These are phyloP conservation scores for Penicillium argentinense DNA, from an alignment of 495 filamentous ascomycete genomes.

Conservation along the genomic window DNA sequence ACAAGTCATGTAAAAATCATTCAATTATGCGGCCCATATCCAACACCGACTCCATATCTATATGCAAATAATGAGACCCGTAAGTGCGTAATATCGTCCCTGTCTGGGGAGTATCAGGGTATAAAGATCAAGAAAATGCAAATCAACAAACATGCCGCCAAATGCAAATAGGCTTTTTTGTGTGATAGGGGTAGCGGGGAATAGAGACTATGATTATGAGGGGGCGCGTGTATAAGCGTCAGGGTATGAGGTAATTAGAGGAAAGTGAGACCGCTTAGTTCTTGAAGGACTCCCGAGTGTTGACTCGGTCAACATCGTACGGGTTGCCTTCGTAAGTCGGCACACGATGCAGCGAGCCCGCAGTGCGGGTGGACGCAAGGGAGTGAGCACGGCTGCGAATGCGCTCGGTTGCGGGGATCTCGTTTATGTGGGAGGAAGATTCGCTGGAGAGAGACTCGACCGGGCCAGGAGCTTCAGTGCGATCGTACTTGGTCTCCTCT, in stretches of 20 bases:
- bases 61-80: slow-evolving; percentile 15
- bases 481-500: slow-evolving; percentile 33
- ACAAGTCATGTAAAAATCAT: background rate
- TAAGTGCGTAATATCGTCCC: slow-evolving; percentile 16
- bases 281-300: slow-evolving; percentile 47
- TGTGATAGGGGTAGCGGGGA: background rate
- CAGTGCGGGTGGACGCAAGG: slow-evolving; percentile 30
- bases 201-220: slow-evolving; percentile 18
- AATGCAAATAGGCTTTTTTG: slow-evolving; percentile 6
- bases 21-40: slow-evolving; percentile 8
- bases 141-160: background rate
- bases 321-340: slow-evolving; percentile 46
- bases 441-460: slow-evolving; percentile 25
- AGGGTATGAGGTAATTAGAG: background rate
- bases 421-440: slow-evolving; percentile 23
- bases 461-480: slow-evolving; percentile 40
- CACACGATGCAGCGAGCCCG: slow-evolving; percentile 23
- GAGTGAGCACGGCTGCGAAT: slow-evolving; percentile 35
- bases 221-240: background rate
- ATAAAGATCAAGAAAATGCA: slow-evolving; percentile 15
- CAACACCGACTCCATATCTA: slow-evolving; percentile 14
- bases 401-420: slow-evolving; percentile 21
- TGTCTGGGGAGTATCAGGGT: slow-evolving; percentile 11
- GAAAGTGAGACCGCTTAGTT: background rate
- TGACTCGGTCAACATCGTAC: slow-evolving; percentile 46